Percentiles rank a stretch among this genome's conserved stretches.
These are phyloP conservation scores for Fusarium dlaminii DNA, from an alignment of 2,329 filamentous ascomycete species.

Conservation along the genomic window DNA sequence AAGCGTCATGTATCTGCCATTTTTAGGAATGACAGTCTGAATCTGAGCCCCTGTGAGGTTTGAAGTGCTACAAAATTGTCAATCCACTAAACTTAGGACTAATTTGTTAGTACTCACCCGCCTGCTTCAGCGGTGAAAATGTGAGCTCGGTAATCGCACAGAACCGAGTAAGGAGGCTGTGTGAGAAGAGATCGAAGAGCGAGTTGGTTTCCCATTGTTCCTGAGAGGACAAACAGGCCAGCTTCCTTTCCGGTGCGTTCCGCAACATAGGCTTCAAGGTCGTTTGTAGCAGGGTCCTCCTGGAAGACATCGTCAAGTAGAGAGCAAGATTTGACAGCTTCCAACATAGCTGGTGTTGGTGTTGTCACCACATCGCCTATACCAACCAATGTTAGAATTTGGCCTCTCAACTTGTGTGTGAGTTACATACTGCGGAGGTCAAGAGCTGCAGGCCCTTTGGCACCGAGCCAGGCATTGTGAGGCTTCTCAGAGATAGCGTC, in stretches of 20 bases:
- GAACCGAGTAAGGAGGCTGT: conserved; percentile 81
- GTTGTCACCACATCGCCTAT: conserved; percentile 69
- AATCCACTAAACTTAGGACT: background rate
- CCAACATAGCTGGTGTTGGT: conserved; percentile 82
- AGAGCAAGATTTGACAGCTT: conserved; percentile 77
- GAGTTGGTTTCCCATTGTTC: conserved; percentile 95
- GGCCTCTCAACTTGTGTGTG: no score
- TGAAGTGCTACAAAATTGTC: conserved; percentile 64
- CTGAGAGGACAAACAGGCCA: conserved; percentile 83
- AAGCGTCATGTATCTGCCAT: conserved; percentile 77
- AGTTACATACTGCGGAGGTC: conserved; percentile 52
- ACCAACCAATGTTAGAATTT: conserved; percentile 29
- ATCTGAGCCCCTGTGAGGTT: conserved; percentile 76
- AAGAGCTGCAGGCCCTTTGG: conserved; percentile 50
- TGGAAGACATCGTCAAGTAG: conserved; percentile 85
- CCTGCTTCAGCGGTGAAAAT: conserved; percentile 75
- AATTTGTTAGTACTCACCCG: conserved; percentile 53
- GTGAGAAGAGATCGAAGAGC: conserved; percentile 79
- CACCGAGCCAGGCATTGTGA: conserved; percentile 51
- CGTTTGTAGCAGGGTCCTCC: conserved; percentile 81
- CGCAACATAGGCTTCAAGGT: conserved; percentile 79
- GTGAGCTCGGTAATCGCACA: conserved; percentile 83
- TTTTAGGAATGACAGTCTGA: conserved; percentile 72
- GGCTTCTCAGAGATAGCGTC: conserved; percentile 17
- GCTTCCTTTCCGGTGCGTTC: conserved; percentile 78